Percentiles rank a stretch among this genome's conserved stretches.
phyloP scores from a whole-genome alignment of 306 rosid genomes.

The Medicago lupulina region DNA sequence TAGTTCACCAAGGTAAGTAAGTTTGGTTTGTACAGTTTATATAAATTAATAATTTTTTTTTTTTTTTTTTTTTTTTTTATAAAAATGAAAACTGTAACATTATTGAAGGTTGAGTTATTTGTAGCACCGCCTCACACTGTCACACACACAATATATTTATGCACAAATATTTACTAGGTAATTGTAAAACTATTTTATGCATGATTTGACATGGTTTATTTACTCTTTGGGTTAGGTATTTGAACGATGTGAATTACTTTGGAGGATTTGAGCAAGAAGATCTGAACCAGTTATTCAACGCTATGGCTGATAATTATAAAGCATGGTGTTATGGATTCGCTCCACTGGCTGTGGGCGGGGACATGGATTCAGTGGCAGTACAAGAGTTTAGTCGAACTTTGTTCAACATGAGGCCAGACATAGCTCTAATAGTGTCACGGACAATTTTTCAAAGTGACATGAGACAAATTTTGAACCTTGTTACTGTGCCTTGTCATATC shows the following conservation, averaged over 20 bases:
- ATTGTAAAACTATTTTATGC: not conserved
- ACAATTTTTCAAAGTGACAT: conserved; percentile 77
- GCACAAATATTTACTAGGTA: not conserved
- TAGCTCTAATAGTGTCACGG: conserved; percentile 64
- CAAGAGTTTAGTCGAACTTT: conserved; percentile 91
- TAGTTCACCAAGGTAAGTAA: conserved; percentile 67
- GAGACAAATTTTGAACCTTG: conserved; percentile 58
- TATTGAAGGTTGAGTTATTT: too few relatives aligned
- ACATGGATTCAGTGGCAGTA: conserved; percentile 84
- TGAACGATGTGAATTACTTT: conserved; percentile 76
- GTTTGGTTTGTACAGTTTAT: not conserved
- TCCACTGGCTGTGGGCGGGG: conserved; percentile 82
- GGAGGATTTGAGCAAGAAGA: conserved; percentile 91
- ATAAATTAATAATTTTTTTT: too few relatives aligned
- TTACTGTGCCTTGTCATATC: conserved; percentile 75
- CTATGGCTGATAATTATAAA: conserved; percentile 73
- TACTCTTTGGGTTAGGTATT: conserved; percentile 51
- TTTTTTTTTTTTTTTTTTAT: too few relatives aligned
- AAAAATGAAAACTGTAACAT: too few relatives aligned
- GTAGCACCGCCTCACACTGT: too few relatives aligned
- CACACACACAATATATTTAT: not conserved
- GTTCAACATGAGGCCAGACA: conserved; percentile 92
- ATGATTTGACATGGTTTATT: not conserved
- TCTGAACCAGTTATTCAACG: conserved; percentile 66
- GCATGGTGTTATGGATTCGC: conserved; percentile 92